Evolutionary conservation across 805 yeast species (phyloP), one percentile per base, ranked within the genome.

Genomic region (Pichia nakasei): DNA sequence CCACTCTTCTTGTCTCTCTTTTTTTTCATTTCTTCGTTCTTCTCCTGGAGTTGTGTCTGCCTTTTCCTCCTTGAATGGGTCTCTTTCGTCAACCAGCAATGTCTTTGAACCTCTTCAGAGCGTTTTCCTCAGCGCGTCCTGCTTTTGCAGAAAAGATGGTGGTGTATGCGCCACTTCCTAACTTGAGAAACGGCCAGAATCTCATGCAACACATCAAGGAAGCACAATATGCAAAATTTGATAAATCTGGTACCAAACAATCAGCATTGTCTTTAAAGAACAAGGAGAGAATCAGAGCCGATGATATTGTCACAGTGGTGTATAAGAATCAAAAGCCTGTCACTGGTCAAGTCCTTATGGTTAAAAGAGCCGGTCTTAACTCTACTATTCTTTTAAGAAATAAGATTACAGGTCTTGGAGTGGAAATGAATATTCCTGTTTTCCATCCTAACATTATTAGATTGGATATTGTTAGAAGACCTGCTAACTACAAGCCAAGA

Each of bases 361-460:
- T 88, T 45, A 83, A 82, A 57, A 75, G 89, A 58, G 72, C 78
- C 49, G 80, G 78, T 34, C 65, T 84, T 37, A 87, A 85, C 37
- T 75, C 94, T 17, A 82, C 84, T 48, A 65, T 91, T n/a, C 66
- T 86, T 44, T 63, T 91, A 50, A 80, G 98, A 70, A 86, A 88
- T 60, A 86, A 83, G 59, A 70, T 86, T 53, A 73, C 81, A 49
- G 84, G 83, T 53, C 66, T 85, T n/a, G 95, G 95, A 45, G 91
- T 86, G 40, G 97, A 91, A 58, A 67, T 82, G 49, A 72, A 91
- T 49, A 76, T 88, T 39, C 89, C 91, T 24, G 65, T 91, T 22
- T 91, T 72, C 68, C 83, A 82, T 49, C 96, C 97, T 8, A 69
- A 78, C 43, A 72, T 93, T 44, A 75, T 79, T 49, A 76, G 82